Evolutionary conservation across 805 yeast genomes (phyloP), one percentile per base, ranked within the genome.

Genomic region (Allodekkera sacchari): DNA sequence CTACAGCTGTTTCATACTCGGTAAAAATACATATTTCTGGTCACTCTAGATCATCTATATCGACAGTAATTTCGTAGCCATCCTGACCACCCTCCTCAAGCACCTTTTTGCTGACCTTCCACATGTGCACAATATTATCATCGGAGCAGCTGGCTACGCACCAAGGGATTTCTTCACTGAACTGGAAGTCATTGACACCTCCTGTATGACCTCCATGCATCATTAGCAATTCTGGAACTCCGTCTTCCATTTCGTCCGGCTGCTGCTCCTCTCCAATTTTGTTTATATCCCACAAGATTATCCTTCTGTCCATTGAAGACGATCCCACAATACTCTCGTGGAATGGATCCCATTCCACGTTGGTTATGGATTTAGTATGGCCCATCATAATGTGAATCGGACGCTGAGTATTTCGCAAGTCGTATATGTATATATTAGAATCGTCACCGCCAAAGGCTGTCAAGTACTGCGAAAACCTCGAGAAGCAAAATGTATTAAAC

Each of bases 121-220:
- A 73, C 14, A 73, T 47, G 41, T 73, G 80, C 2, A 73, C 77
- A 27, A 72, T 70, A 44, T 73, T 73, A 41, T 73, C 79, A 40
- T 71, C 77, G 1, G 77, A 72, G 28, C 69, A 71, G 22, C 83
- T 68, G 0, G 82, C 84, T 34, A 81, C 47, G 23, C 83, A 68
- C 88, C 89, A 83, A n/a, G 83, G 83, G 36, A 75, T 66, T 43
- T 64, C 73, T 6, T 77, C 75, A 48, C 77, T 79, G 66, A 83
- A 77, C 21, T 76, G 68, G 42, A 83, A 63, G 51, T 83, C 94
- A 26, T 77, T 75, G 12, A 83, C 77, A 5, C 79, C 66, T 12
- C 84, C 79, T 13, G 87, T 77, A 50, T 85, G 95, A 14, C 95
- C 95, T 23, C 94, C 94, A 51, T 85, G 95, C 78, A 85, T 81